A percentile compares a stretch with the other conserved stretches of the same genome.
Conservation (phyloP, 2,329 filamentous ascomycete genomes). For the Penicillium sp. region DNA sequence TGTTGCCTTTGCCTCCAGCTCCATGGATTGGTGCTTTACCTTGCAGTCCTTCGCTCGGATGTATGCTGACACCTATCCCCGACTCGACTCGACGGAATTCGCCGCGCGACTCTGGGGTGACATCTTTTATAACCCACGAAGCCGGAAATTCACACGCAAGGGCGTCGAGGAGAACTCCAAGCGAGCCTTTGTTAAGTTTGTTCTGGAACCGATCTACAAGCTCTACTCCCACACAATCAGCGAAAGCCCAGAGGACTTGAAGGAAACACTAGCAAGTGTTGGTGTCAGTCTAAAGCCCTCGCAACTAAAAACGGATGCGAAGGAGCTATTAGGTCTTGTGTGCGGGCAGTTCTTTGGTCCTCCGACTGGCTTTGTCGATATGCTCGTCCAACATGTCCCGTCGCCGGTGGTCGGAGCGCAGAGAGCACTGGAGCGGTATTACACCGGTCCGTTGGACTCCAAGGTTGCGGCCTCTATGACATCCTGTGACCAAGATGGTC, state of each 20-base stretch:
- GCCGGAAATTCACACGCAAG: slow-evolving; percentile 87
- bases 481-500: slow-evolving; percentile 79
- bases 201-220: slow-evolving; percentile 96
- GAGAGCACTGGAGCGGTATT: slow-evolving; percentile 74
- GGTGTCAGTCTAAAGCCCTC: slow-evolving; percentile 86
- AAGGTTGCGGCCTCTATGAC: slow-evolving; percentile 75
- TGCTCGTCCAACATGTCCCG: slow-evolving; percentile 84
- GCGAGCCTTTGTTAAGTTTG: slow-evolving; percentile 86
- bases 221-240: slow-evolving; percentile 92
- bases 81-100: slow-evolving; percentile 77
- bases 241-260: slow-evolving; percentile 78
- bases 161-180: slow-evolving; percentile 71
- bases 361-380: slow-evolving; percentile 86
- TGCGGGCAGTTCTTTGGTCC: slow-evolving; percentile 95
- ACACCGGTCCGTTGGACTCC: slow-evolving; percentile 82
- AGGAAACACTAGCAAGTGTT: slow-evolving; percentile 67
- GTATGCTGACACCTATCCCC: slow-evolving; percentile 84
- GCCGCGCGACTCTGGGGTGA: slow-evolving; percentile 87
- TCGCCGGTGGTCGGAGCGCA: slow-evolving; percentile 75
- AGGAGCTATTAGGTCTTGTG: slow-evolving; percentile 77
- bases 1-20: slow-evolving; percentile 90
- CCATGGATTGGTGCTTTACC: slow-evolving; percentile 96
- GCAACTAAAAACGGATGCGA: slow-evolving; percentile 85
- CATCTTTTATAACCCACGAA: slow-evolving; percentile 88
- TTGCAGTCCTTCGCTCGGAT: slow-evolving; percentile 90